These are phyloP conservation scores for Narthecium ossifragum DNA, from an alignment of 106 monocot species.

Conservation along the genomic window DNA sequence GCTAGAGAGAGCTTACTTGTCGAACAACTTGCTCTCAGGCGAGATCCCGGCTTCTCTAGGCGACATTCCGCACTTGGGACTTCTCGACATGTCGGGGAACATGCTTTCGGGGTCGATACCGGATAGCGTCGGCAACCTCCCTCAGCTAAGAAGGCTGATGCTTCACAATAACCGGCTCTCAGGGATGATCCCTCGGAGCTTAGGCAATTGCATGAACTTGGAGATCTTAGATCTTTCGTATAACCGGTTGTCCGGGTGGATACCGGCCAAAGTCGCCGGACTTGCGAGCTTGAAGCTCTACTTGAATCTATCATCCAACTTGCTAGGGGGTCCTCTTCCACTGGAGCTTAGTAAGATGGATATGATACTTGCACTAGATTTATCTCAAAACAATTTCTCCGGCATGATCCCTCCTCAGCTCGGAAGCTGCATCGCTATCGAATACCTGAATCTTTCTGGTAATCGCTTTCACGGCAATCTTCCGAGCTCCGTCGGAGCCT, in stretches of 20 bases:
- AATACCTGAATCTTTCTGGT: constrained; percentile 71
- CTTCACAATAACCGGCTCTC: constrained; percentile 65
- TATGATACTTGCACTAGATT: constrained; percentile 59
- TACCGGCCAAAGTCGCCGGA: constrained; percentile 41
- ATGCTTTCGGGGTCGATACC: constrained; percentile 56
- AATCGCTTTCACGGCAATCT: constrained; percentile 45
- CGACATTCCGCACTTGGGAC: constrained; percentile 37
- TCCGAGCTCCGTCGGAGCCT: constrained; percentile 38
- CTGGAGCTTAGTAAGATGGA: constrained; percentile 70
- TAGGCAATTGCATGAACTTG: constrained; percentile 55
- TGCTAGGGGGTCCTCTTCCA: constrained; percentile 51
- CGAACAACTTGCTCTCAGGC: constrained; percentile 57
- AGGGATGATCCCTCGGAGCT: constrained; percentile 46
- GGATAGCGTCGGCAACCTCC: constrained; percentile 39
- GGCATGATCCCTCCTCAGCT: constrained; percentile 70
- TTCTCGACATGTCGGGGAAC: constrained; percentile 64
- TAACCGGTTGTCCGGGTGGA: constrained; percentile 53
- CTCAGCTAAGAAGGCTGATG: constrained; percentile 49
- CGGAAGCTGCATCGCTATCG: constrained; percentile 65
- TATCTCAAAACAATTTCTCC: constrained; percentile 65
- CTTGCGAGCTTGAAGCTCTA: constrained; percentile 56
- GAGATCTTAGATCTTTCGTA: constrained; percentile 77
- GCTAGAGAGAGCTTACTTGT: constrained; percentile 50
- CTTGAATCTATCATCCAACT: constrained; percentile 70
- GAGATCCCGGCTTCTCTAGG: constrained; percentile 60